A percentile compares a stretch with the other conserved stretches of the same genome.
Conservation (phyloP, 768 basidiomycete genomes). For the Termitomyces sp. region DNA sequence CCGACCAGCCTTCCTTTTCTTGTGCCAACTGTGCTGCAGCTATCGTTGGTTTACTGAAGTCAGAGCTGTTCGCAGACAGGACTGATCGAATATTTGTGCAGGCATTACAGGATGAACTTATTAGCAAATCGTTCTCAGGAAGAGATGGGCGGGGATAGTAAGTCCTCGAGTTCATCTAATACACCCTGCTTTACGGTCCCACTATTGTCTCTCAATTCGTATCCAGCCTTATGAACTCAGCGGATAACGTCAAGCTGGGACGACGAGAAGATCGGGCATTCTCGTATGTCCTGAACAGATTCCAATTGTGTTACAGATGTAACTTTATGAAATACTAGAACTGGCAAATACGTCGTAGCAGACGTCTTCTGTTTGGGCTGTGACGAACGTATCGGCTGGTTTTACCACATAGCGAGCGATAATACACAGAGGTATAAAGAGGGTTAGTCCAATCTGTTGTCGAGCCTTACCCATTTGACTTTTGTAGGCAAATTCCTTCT, state of each 20-base stretch:
- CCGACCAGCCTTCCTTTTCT: slow-evolving; percentile 61
- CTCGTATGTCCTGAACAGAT: slow-evolving; percentile 36
- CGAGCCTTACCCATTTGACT: neutral
- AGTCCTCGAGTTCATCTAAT: slow-evolving; percentile 23
- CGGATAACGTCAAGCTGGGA: slow-evolving; percentile 70
- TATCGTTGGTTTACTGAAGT: slow-evolving; percentile 43
- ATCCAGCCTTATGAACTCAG: slow-evolving; percentile 68
- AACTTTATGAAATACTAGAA: slow-evolving; percentile 34
- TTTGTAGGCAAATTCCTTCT: slow-evolving; percentile 71
- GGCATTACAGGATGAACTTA: slow-evolving; percentile 80
- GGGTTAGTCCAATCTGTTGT: slow-evolving; percentile 34
- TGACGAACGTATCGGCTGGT: slow-evolving; percentile 78
- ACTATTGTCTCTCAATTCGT: neutral
- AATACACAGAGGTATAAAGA: slow-evolving; percentile 82
- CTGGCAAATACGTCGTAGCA: slow-evolving; percentile 76
- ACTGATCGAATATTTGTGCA: slow-evolving; percentile 18
- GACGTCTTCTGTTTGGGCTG: slow-evolving; percentile 79
- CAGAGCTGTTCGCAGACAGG: neutral
- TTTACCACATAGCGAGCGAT: slow-evolving; percentile 75
- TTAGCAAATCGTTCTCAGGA: slow-evolving; percentile 82
- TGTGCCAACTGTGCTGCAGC: slow-evolving; percentile 68
- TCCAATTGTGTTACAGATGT: neutral
- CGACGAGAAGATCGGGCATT: slow-evolving; percentile 69
- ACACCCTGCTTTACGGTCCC: neutral
- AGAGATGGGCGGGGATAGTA: slow-evolving; percentile 79